Evolutionary conservation across 805 yeast genomes (phyloP), one percentile per base, ranked within the genome.

Genomic region (Blastobotrys chiropterorum): DNA sequence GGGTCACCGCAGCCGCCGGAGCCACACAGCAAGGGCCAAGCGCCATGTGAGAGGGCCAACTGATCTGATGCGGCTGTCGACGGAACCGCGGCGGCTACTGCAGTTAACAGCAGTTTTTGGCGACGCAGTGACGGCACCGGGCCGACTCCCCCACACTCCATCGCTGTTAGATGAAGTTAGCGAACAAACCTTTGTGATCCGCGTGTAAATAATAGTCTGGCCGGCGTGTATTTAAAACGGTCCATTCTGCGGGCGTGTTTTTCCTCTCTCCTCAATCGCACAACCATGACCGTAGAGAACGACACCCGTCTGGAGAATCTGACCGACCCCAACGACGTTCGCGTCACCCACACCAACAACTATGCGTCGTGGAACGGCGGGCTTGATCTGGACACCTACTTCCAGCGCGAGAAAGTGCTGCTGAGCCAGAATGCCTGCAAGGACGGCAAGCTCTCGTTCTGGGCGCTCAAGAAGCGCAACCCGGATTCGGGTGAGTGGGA

Each of bases 391-490:
- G 61, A 59, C 1, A 59, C 61, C 42, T 65, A 65, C 47, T 47
- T 60, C 15, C 48, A 26, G 11, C 56, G 69, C 38, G 68, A 65
- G 50, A 43, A 48, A 42, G 59, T 59, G 2, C 52, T 59, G 38
- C 54, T 48, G 40, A 51, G 34, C 16, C 54, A 38, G 39, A 55
- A 48, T 6, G 46, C 48, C 22, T 38, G 48, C 15, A 55, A 54
- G 19, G 55, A 57, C 39, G 58, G 56, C 50, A 48, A 42, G 38
- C 55, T 61, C 20, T 58, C 61, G 17, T 54, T 58, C 47, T 64
- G 67, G 67, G 65, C 56, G n/a, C 51, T 62, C 15, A 51, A 59
- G 50, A 46, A 56, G 49, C 53, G 56, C 46, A 68, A 65, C 43
- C 58, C 53, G 7, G 64, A 62, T 41, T 53, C 58, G 4, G 63